Percentiles rank a stretch among this genome's conserved stretches.
phyloP scores from a whole-genome alignment of 2,329 filamentous ascomycete genomes.

The Ilyonectria robusta region DNA sequence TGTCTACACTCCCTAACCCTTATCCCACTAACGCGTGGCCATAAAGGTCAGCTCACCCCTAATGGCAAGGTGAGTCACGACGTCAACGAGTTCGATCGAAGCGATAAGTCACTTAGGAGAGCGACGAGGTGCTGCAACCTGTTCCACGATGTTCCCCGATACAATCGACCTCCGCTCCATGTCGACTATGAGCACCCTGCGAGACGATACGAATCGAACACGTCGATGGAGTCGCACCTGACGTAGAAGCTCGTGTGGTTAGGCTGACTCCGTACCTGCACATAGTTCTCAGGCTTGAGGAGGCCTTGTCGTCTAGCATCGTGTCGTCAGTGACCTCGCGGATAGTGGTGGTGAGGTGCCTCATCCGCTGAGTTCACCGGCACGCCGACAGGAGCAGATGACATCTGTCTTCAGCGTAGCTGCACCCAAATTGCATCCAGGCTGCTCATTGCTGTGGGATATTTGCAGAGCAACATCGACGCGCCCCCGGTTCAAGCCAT shows the following conservation, averaged over 20 bases:
- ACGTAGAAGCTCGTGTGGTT: conserved; percentile 50
- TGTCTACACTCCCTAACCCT: conserved; percentile 8
- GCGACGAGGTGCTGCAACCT: conserved; percentile 49
- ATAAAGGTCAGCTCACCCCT: conserved; percentile 13
- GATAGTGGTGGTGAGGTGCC: not conserved
- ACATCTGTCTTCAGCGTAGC: no score
- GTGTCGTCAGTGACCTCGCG: not conserved
- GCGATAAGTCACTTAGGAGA: conserved; percentile 50
- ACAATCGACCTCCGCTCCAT: conserved; percentile 40
- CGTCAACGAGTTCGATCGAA: conserved; percentile 45
- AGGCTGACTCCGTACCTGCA: conserved; percentile 45
- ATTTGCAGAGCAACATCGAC: no score
- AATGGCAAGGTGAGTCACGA: conserved; percentile 30
- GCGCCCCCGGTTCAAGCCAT: no score
- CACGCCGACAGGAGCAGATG: not conserved
- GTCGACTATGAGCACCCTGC: conserved; percentile 9
- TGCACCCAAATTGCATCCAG: no score
- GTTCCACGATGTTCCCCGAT: conserved; percentile 51
- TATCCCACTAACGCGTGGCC: conserved; percentile 17
- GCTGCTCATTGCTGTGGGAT: no score
- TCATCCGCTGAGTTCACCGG: not conserved
- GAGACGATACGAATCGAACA: conserved; percentile 38
- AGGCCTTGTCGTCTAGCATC: not conserved
- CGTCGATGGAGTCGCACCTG: conserved; percentile 49
- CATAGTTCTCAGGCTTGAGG: not conserved